Evolutionary conservation across 768 basidiomycete species (phyloP).

Genomic region (Tylopilus plumbeoviolaceoides): DNA sequence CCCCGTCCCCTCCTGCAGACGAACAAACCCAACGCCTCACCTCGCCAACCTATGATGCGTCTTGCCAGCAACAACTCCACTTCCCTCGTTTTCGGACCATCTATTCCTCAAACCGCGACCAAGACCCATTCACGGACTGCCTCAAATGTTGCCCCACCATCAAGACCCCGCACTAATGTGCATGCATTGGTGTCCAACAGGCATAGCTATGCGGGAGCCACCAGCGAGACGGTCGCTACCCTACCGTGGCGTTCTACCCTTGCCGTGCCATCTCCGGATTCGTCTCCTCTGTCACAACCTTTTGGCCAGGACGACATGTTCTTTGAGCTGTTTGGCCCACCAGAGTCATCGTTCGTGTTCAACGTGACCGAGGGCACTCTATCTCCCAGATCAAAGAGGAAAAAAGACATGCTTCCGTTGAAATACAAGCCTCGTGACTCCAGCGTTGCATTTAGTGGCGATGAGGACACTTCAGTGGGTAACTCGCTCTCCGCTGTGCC

Average conservation of each 20-base stretch:
- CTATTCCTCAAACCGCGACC: conserved; percentile 29
- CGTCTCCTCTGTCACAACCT: conserved; percentile 40
- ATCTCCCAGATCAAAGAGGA: conserved; percentile 40
- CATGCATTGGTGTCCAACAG: conserved; percentile 42
- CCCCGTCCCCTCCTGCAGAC: conserved; percentile 32
- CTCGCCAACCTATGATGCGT: conserved; percentile 43
- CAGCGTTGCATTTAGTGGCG: conserved; percentile 58
- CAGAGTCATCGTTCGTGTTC: conserved; percentile 52
- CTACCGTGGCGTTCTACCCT: conserved; percentile 37
- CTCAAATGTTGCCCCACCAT: conserved; percentile 14
- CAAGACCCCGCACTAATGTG: conserved; percentile 4
- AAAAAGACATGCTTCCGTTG: conserved; percentile 40
- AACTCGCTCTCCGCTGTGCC: conserved; percentile 41
- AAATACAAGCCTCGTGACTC: conserved; percentile 73
- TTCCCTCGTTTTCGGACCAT: conserved; percentile 61
- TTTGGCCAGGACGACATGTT: conserved; percentile 51
- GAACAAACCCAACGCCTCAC: conserved; percentile 14
- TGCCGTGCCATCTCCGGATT: conserved; percentile 44
- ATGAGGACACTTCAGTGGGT: conserved; percentile 36
- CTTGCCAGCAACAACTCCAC: conserved; percentile 52
- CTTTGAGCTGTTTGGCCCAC: conserved; percentile 42
- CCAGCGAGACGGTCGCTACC: conserved; percentile 28
- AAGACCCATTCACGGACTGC: conserved; percentile 23
- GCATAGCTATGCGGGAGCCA: conserved; percentile 63
- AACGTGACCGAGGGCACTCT: conserved; percentile 55